Evolutionary conservation across 148 eudicot species (phyloP).

Genomic region (Rheum nobile): DNA sequence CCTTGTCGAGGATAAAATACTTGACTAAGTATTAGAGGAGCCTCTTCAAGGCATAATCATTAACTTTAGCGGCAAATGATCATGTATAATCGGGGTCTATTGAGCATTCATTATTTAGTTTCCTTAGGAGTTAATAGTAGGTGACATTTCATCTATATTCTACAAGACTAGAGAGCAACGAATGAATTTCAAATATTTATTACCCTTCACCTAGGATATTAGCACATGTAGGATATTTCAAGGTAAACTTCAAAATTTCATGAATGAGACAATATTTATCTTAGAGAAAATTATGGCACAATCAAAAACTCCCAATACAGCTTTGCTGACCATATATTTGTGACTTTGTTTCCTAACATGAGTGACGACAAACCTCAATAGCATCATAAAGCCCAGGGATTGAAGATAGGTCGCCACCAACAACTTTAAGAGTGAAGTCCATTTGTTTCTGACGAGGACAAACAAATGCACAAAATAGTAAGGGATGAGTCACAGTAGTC

Average conservation of each 20-base stretch:
- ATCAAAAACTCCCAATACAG: neutral
- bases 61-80: no score
- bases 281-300: neutral
- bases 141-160: no score
- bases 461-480: neutral
- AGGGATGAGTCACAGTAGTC: neutral
- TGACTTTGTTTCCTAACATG: neutral
- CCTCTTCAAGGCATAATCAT: no score
- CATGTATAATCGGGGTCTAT: no score
- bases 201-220: neutral
- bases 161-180: no score
- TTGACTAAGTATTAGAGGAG: no score
- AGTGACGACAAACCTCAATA: conserved; percentile 59
- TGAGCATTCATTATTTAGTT: no score
- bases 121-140: no score
- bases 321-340: neutral
- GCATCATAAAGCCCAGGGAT: conserved; percentile 95
- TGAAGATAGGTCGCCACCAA: conserved; percentile 88
- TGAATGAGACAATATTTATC: neutral
- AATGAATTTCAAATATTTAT: no score
- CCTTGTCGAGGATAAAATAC: no score
- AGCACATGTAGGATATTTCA: no score
- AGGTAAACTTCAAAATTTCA: neutral
- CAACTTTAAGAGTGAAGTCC: conserved; percentile 81
- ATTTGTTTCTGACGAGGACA: conserved; percentile 98